Base-by-base conservation (phyloP, 371 early-diverging fungal species). In the Vavraia culicis region DNA sequence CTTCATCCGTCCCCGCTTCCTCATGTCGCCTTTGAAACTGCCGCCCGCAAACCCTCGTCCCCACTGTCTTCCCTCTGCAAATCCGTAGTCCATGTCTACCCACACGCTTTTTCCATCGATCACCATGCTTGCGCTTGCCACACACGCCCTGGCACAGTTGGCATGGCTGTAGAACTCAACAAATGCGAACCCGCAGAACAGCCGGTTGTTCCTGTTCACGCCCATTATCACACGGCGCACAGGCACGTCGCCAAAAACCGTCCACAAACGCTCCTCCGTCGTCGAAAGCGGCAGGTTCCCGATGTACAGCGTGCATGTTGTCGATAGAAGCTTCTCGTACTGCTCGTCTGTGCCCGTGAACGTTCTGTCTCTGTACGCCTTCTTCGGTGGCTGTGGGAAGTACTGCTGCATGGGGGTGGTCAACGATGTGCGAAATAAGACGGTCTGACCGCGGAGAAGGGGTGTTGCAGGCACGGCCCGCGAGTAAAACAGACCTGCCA, bases 191-290 rank as follows among this genome's bases (percentile, higher is more conserved):
- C 95, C 95, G 61, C 95, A 94, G 3, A 91, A 91, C 1, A 88
- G 87, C 66, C 81, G 82, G 62, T 78, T 78, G 50, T 76, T 73
- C 15, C 83, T 74, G 68, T 90, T 88, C 9, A 94, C 74, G 0
- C 95, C 95, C 89, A 91, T 90, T 60, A 89, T 88, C 46, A 89
- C 86, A 59, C 88, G 77, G 62, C 88, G 88, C 53, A 94, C 81
- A 77, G 75, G 72, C 47, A 75, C 72, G 34, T 68, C 56, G 58
- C 71, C 72, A 63, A 85, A 88, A 66, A 76, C 73, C 16, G 76
- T 71, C 52, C 68, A 69, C 42, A 89, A 72, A 62, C 77, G 74
- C 36, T 73, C 78, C 63, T 81, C 76, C 31, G 74, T 80, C 47
- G 78, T 80, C 60, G 74, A 67, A 73, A 81, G 84, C 21, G 84